These are phyloP conservation scores for Coemansia sp. DNA, from an alignment of 192 early-diverging fungal genomes.

Conservation along the genomic window DNA sequence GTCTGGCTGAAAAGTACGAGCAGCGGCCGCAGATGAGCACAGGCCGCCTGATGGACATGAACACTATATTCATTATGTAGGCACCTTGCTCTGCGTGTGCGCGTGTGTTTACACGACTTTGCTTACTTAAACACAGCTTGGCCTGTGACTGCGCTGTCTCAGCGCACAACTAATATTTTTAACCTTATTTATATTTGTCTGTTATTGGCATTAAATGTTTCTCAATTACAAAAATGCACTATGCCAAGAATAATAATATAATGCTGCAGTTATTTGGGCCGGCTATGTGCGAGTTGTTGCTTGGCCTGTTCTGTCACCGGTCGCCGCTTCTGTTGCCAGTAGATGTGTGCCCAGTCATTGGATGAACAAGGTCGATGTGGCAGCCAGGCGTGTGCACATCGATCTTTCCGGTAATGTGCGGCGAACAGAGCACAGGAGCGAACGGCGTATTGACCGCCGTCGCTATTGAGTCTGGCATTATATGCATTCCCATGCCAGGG, in stretches of 20 bases:
- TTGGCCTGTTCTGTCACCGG: background rate
- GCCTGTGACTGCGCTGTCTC: no score
- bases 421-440: constrained; percentile 7
- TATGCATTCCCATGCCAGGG: constrained; percentile 25
- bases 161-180: no score
- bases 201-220: background rate
- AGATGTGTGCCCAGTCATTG: constrained; percentile 7
- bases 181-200: background rate
- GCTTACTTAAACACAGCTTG: no score
- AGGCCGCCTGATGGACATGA: constrained; percentile 65
- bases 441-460: constrained; percentile 23
- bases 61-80: constrained; percentile 68
- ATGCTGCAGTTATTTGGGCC: background rate
- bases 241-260: background rate
- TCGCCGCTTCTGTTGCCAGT: background rate
- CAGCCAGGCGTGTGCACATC: constrained; percentile 29
- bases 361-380: constrained; percentile 25
- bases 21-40: constrained; percentile 83
- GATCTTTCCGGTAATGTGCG: constrained; percentile 2
- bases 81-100: background rate
- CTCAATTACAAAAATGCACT: background rate
- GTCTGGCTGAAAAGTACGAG: constrained; percentile 61
- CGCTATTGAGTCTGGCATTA: constrained; percentile 3
- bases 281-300: background rate
- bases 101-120: no score